Conservation (phyloP, 768 basidiomycete species). For the Daedalea quercina region DNA sequence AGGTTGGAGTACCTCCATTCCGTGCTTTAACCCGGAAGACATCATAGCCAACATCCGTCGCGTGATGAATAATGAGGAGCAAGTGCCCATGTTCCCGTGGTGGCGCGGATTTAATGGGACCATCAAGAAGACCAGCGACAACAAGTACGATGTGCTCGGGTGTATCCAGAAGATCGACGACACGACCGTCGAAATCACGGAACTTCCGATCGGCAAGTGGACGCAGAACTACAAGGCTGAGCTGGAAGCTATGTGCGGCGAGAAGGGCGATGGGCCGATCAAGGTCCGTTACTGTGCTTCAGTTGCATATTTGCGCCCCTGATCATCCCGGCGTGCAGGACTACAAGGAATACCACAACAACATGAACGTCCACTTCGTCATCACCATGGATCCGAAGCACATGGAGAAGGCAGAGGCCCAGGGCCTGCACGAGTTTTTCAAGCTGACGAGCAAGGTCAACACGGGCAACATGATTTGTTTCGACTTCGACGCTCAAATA, state of each 20-base stretch:
- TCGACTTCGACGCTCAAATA: constrained; percentile 94
- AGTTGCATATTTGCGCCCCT: not conserved
- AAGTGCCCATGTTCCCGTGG: constrained; percentile 90
- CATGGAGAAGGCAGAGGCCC: constrained; percentile 81
- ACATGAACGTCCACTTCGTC: constrained; percentile 83
- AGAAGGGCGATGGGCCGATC: constrained; percentile 74
- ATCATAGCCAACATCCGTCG: constrained; percentile 84
- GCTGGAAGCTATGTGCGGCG: constrained; percentile 82
- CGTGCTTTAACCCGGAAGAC: constrained; percentile 88
- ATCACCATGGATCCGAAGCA: constrained; percentile 75
- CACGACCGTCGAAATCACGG: constrained; percentile 90
- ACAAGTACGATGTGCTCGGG: constrained; percentile 83
- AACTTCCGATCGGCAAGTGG: constrained; percentile 94
- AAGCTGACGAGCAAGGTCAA: constrained; percentile 79
- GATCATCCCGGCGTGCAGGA: constrained; percentile 47
- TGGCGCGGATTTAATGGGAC: constrained; percentile 93
- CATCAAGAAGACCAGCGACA: constrained; percentile 72
- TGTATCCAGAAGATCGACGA: constrained; percentile 70
- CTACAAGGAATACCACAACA: constrained; percentile 96
- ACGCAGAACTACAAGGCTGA: constrained; percentile 90
- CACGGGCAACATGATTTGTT: constrained; percentile 98
- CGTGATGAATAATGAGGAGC: constrained; percentile 79
- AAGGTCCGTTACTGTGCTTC: constrained; percentile 44
- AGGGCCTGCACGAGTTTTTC: constrained; percentile 89
- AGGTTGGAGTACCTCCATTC: constrained; percentile 95